Percentiles rank a stretch among this genome's conserved stretches.
Conservation (phyloP, 1,139 yeast species). For the Magnusiomyces suaveolens region DNA sequence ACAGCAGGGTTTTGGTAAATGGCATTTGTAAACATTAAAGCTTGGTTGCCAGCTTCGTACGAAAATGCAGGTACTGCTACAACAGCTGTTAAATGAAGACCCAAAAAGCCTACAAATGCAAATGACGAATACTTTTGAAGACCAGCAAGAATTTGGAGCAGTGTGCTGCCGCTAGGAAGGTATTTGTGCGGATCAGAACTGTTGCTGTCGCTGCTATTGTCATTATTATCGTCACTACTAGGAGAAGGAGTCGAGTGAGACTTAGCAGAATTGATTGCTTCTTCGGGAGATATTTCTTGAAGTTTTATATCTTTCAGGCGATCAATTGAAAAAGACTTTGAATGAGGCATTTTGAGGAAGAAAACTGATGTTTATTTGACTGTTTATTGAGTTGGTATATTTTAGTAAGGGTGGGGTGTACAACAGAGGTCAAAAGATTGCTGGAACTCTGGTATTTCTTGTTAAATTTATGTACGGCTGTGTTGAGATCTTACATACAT, state of each 20-base stretch:
- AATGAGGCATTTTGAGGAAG: not conserved
- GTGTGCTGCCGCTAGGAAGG: not conserved
- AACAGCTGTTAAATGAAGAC: constrained; percentile 51
- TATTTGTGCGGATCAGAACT: not conserved
- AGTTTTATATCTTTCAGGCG: not conserved
- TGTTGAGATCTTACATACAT: not conserved
- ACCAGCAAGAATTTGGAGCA: constrained; percentile 1
- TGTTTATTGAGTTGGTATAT: too few species aligned
- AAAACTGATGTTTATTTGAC: too few species aligned
- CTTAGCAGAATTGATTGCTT: not conserved
- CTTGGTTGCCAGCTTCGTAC: constrained; percentile 41
- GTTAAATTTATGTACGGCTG: not conserved
- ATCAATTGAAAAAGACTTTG: not conserved
- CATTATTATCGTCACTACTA: not conserved
- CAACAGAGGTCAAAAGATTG: not conserved
- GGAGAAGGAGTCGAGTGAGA: not conserved
- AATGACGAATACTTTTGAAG: constrained; percentile 56
- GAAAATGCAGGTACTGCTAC: constrained; percentile 48
- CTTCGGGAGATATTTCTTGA: constrained; percentile 6
- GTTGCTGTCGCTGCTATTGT: not conserved
- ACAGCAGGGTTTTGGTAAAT: constrained; percentile 48
- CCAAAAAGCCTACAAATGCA: constrained; percentile 47
- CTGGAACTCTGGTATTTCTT: not conserved
- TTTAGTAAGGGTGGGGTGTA: too few species aligned
- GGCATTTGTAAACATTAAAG: constrained; percentile 52